phyloP scores from a whole-genome alignment of 345 rosid species.

The Gossypium sturtianum region DNA sequence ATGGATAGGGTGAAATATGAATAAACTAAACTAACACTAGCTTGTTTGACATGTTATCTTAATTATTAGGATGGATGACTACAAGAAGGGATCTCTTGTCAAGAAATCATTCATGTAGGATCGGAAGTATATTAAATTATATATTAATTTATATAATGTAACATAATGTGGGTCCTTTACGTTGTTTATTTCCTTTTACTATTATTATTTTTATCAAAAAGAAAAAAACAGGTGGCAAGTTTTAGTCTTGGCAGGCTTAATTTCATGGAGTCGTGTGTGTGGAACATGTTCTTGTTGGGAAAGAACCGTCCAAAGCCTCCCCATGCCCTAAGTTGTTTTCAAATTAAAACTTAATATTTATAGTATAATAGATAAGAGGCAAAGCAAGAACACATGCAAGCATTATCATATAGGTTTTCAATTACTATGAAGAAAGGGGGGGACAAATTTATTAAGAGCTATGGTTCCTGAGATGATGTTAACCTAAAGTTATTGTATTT shows the following conservation, averaged over 20 bases:
- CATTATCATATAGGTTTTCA: too few relatives aligned
- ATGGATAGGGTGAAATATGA: not conserved
- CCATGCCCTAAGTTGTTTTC: too few relatives aligned
- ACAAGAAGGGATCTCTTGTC: not conserved
- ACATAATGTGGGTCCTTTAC: not conserved
- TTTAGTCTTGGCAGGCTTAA: not conserved
- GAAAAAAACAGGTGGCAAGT: not conserved
- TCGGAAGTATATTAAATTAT: not conserved
- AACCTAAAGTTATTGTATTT: not conserved
- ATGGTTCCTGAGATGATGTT: slow-evolving; percentile 3
- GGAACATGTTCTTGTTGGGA: too few relatives aligned
- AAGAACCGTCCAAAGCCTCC: not conserved
- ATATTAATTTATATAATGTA: not conserved
- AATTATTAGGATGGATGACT: not conserved
- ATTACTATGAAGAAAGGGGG: not conserved
- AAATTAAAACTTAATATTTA: too few relatives aligned
- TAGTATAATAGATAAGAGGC: too few relatives aligned
- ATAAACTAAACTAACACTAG: not conserved
- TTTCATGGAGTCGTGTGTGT: too few relatives aligned
- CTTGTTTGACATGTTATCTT: slow-evolving; percentile 7
- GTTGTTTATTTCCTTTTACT: not conserved
- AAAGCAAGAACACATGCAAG: too few relatives aligned
- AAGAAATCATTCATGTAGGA: not conserved
- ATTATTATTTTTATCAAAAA: not conserved
- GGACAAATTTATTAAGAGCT: not conserved